Evolutionary conservation across 345 rosid genomes (phyloP).

Genomic region (Leavenworthia alabamica): DNA sequence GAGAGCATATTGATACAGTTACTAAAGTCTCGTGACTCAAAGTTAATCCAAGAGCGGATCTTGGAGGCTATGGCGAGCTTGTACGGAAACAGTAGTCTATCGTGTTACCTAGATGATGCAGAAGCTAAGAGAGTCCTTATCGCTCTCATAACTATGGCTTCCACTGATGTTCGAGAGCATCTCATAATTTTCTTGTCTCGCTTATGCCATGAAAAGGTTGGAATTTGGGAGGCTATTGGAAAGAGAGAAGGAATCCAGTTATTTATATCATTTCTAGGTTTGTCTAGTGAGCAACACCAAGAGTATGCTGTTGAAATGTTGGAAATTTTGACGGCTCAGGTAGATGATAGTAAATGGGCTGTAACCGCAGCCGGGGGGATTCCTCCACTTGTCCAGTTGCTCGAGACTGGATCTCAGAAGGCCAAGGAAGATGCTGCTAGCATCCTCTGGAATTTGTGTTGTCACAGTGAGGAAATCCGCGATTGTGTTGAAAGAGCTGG

Average conservation of each 20-base stretch:
- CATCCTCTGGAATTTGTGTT: conserved; percentile 70
- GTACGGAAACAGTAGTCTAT: conserved; percentile 58
- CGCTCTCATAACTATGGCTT: conserved; percentile 71
- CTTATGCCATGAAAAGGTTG: conserved; percentile 46
- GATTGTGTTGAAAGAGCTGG: conserved; percentile 91
- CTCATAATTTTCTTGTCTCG: conserved; percentile 53
- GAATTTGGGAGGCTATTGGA: conserved; percentile 75
- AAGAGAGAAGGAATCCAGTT: conserved; percentile 81
- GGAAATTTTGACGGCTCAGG: conserved; percentile 63
- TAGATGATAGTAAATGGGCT: conserved; percentile 95
- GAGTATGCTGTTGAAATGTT: conserved; percentile 72
- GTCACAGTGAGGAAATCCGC: conserved; percentile 82
- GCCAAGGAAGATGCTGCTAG: conserved; percentile 76
- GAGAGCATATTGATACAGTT: conserved; percentile 51
- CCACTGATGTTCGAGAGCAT: conserved; percentile 55
- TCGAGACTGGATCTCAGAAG: conserved; percentile 77
- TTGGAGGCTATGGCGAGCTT: conserved; percentile 92
- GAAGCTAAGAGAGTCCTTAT: conserved; percentile 81
- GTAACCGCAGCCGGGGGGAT: conserved; percentile 95
- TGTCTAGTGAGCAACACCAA: conserved; percentile 86
- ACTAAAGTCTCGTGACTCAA: conserved; percentile 60
- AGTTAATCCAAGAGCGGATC: conserved; percentile 68
- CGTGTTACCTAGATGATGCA: conserved; percentile 48
- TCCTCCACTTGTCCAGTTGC: conserved; percentile 81
- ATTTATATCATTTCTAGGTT: conserved; percentile 71